Percentiles rank a stretch among this genome's conserved stretches.
Conservation (phyloP, 1,139 yeast genomes). For the Candida tetrigidarum region DNA sequence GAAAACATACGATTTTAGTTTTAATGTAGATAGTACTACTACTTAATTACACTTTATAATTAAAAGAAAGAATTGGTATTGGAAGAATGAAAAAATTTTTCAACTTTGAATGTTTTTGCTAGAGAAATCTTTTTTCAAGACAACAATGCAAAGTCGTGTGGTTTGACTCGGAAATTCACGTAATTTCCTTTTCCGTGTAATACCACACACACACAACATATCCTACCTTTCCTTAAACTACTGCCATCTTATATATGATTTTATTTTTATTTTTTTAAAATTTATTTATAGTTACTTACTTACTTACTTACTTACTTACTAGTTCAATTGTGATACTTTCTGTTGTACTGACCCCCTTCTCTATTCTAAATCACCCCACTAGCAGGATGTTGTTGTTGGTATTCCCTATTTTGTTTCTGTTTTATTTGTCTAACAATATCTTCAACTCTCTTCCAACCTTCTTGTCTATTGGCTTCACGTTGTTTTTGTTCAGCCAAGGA, state of each 20-base stretch:
- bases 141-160: too few relatives aligned
- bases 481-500: conserved; percentile 67
- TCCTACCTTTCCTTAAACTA: too few relatives aligned
- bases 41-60: too few relatives aligned
- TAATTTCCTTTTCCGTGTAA: too few relatives aligned
- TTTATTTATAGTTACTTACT: neutral
- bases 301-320: too few relatives aligned
- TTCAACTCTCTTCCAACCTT: conserved; percentile 78
- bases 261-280: neutral
- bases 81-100: neutral
- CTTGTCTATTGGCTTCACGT: conserved; percentile 63
- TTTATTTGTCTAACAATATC: conserved; percentile 52
- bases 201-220: too few relatives aligned
- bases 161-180: too few relatives aligned
- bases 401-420: conserved; percentile 16
- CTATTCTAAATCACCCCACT: conserved; percentile 10
- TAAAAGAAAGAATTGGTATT: neutral
- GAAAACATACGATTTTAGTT: neutral
- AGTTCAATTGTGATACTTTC: too few relatives aligned
- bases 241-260: conserved; percentile 1
- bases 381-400: conserved; percentile 9
- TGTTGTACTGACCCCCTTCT: too few relatives aligned
- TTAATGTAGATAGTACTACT: neutral
- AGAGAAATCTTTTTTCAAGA: too few relatives aligned
- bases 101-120: too few relatives aligned